Evolutionary conservation across 1,139 yeast genomes (phyloP).

Genomic region (Candida buenavistaensis): DNA sequence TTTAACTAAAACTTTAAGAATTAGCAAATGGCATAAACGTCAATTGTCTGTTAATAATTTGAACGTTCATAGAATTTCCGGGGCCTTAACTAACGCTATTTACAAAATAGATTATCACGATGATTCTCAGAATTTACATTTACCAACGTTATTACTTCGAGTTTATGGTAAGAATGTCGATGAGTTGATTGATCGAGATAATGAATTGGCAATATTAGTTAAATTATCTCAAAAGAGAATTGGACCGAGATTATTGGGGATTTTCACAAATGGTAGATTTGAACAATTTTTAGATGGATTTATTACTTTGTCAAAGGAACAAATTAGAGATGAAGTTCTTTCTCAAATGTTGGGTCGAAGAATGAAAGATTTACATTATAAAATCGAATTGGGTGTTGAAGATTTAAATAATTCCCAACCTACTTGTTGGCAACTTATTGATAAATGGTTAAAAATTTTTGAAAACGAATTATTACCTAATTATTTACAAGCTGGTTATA

Average conservation of each 20-base stretch:
- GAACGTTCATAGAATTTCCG: slow-evolving; percentile 63
- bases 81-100: slow-evolving; percentile 91
- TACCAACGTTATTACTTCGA: slow-evolving; percentile 62
- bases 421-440: slow-evolving; percentile 65
- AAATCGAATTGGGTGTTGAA: slow-evolving; percentile 66
- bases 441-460: slow-evolving; percentile 68
- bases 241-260: slow-evolving; percentile 88
- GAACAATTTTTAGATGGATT: slow-evolving; percentile 89
- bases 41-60: slow-evolving; percentile 47
- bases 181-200: slow-evolving; percentile 80
- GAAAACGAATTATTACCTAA: slow-evolving; percentile 38
- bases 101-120: slow-evolving; percentile 59
- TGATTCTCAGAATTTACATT: slow-evolving; percentile 21
- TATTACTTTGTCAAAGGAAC: slow-evolving; percentile 67
- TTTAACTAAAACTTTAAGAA: slow-evolving; percentile 59
- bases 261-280: slow-evolving; percentile 86
- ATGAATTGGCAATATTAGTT: slow-evolving; percentile 70
- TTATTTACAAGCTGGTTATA: slow-evolving; percentile 24
- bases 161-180: slow-evolving; percentile 92
- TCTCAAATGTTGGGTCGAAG: slow-evolving; percentile 89
- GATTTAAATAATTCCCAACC: slow-evolving; percentile 41
- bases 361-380: slow-evolving; percentile 90
- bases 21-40: slow-evolving; percentile 75
- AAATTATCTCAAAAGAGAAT: slow-evolving; percentile 75
- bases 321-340: slow-evolving; percentile 72